phyloP scores from a whole-genome alignment of 2,329 filamentous ascomycete species.

The Beauveria brongniartii region DNA sequence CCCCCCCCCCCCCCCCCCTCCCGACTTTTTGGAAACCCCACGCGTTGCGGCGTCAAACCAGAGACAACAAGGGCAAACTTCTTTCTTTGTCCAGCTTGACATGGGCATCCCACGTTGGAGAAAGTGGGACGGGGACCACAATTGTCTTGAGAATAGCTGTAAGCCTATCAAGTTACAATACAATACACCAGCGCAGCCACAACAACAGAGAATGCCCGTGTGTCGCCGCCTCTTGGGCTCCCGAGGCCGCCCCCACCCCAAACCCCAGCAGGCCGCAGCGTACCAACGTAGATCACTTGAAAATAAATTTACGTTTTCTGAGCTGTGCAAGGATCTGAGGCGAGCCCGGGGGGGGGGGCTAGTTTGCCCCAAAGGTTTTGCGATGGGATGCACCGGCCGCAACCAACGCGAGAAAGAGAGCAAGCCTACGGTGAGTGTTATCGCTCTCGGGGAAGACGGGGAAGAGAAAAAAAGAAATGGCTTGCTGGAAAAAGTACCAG shows the following conservation, averaged over 20 bases:
- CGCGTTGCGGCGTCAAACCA: too few relatives aligned
- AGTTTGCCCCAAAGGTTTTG: too few relatives aligned
- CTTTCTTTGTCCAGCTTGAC: constrained; percentile 1
- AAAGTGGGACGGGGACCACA: not conserved
- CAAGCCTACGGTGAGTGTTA: too few relatives aligned
- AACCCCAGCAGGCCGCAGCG: not conserved
- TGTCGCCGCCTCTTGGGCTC: not conserved
- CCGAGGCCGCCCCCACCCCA: not conserved
- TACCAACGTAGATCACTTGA: not conserved
- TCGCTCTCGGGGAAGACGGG: too few relatives aligned
- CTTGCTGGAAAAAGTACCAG: too few relatives aligned
- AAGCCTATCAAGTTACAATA: too few relatives aligned
- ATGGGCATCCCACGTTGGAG: not conserved
- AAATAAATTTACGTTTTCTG: not conserved
- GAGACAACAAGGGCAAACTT: not conserved
- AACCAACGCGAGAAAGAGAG: too few relatives aligned
- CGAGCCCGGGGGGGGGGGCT: not conserved
- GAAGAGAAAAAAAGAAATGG: too few relatives aligned
- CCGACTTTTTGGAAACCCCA: not conserved
- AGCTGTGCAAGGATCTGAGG: constrained; percentile 6
- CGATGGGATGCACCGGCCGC: too few relatives aligned
- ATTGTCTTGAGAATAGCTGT: too few relatives aligned
- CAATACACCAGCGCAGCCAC: not conserved
- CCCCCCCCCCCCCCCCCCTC: too few relatives aligned
- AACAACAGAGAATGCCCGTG: not conserved